Base-by-base conservation (phyloP, 2,329 filamentous ascomycete genomes). In the Fusarium sp. region DNA sequence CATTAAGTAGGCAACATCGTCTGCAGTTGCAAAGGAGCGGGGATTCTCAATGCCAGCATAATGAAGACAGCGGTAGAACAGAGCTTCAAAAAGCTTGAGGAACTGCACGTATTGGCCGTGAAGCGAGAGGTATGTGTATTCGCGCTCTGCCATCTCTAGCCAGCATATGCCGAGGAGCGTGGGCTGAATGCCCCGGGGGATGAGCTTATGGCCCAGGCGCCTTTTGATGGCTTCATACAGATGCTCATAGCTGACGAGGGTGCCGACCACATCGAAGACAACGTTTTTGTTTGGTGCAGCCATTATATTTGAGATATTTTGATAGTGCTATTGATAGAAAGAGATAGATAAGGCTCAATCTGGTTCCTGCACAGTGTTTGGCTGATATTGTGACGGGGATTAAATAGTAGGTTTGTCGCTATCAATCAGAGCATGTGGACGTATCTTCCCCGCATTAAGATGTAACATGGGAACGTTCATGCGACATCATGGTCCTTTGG, bases 211-310 rank as follows among this genome's bases (percentile, higher is more conserved):
- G 6, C 58, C 47, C 13, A 61, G 37, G 23, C 58, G 58, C 6
- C 30, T 6, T 4, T 43, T 32, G 5, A 60, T 60, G 9, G 58
- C 35, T 18, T 43, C 30, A 7, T 54, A 60, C 10, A 60, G 47
- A 53, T 54, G 46, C 21, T 60, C n/a, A 10, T 42, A 60, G 47
- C 35, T 60, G n/a, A 60, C 58, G 19, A 54, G 58, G 1, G 47
- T 61, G 6, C 47, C 58, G 19, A 56, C 47, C 15, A 61, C 47
- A 3, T 61, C 47, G 16, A 61, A 61, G 23, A 61, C 30, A 56
- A 61, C 19, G 11, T 61, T 61, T 7, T 54, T 61, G 25, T n/a
- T 43, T 15, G 47, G 9, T 8, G 15, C 9, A 3, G 46, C 1
- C 58, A 60, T 42, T 9, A 1, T 10, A 6, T 13, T 0, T 10